Base-by-base conservation (phyloP, 1,284 basidiomycete species). In the Albatrellus sp. region DNA sequence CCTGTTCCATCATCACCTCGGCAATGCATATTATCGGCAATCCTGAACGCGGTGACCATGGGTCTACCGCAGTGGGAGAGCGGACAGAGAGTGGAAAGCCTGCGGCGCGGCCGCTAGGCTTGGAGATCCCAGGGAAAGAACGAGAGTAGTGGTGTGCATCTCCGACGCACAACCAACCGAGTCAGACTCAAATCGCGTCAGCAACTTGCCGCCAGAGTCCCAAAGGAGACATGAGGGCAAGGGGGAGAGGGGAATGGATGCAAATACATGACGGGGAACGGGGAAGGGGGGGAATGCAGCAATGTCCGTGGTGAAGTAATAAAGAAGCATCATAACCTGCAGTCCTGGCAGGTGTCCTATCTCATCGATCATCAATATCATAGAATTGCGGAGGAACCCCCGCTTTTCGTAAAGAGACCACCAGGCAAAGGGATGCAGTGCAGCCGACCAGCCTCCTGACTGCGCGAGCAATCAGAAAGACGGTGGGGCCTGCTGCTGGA, bases 341-440 rank as follows among this genome's bases (percentile, higher is more conserved):
- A 62, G 64, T 65, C 75, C 75, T 61, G 64, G 72, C 70, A 74
- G 71, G 70, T 50, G 44, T 62, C 60, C 61, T 62, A 57, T 69
- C 62, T 56, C 59, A 58, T 71, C 53, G 57, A 53, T 59, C 57
- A 62, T 65, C 59, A 45, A 51, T 45, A 54, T 46, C 46, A 42
- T 63, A 54, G 55, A 44, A 58, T 34, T 40, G 57, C 54, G 57
- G 48, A 44, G 37, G 58, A 55, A 54, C 31, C 52, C 31, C 50
- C 55, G 49, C 48, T 65, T 58, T 60, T 54, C 57, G 54, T 58
- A 54, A 58, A n/a, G 58, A 58, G 62, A 69, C 67, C 48, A 44
- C 46, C n/a, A 31, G 16, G 38, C 33, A 24, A 7, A 24, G 33
- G 36, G 33, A 10, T 16, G 30, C 11, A 37, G 37, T 36, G 39